phyloP scores from a whole-genome alignment of 805 yeast genomes.

The Tetrapisispora namnaoensis region DNA sequence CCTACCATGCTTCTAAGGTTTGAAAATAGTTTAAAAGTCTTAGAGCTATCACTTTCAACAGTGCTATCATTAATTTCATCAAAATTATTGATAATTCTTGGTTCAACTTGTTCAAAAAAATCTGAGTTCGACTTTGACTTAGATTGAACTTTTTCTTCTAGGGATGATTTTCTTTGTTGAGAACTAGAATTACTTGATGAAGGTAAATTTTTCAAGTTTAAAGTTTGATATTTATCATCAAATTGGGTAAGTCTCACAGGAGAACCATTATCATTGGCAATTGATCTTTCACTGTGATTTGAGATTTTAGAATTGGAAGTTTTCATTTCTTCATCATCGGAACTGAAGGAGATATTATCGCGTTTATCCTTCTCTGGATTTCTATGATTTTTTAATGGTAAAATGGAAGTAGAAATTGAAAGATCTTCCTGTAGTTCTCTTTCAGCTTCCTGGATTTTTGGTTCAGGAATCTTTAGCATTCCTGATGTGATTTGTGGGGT shows the following conservation, averaged over 20 bases:
- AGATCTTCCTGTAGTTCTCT: conserved; percentile 31
- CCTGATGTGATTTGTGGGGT: conserved; percentile 35
- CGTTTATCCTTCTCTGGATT: conserved; percentile 25
- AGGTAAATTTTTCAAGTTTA: background rate
- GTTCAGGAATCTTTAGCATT: conserved; percentile 36
- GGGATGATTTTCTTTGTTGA: conserved; percentile 2
- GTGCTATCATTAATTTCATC: conserved; percentile 10
- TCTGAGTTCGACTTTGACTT: background rate
- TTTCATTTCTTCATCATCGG: background rate
- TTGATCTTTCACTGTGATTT: conserved; percentile 22
- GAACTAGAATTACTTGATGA: background rate
- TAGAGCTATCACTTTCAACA: too few relatives aligned
- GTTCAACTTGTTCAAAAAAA: conserved; percentile 1
- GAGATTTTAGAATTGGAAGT: background rate
- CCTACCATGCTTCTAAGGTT: background rate
- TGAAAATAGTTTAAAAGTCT: background rate
- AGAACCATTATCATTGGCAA: conserved; percentile 27
- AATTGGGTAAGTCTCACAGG: conserved; percentile 20
- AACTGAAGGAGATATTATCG: conserved; percentile 2
- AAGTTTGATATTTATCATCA: conserved; percentile 7
- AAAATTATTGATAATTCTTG: conserved; percentile 16
- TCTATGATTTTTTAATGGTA: conserved; percentile 26
- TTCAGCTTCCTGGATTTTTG: conserved; percentile 33
- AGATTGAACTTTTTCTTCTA: conserved; percentile 4
- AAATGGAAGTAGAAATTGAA: conserved; percentile 27